These are phyloP conservation scores for Mycotypha africana DNA, from an alignment of 371 early-diverging fungal species.

Conservation along the genomic window DNA sequence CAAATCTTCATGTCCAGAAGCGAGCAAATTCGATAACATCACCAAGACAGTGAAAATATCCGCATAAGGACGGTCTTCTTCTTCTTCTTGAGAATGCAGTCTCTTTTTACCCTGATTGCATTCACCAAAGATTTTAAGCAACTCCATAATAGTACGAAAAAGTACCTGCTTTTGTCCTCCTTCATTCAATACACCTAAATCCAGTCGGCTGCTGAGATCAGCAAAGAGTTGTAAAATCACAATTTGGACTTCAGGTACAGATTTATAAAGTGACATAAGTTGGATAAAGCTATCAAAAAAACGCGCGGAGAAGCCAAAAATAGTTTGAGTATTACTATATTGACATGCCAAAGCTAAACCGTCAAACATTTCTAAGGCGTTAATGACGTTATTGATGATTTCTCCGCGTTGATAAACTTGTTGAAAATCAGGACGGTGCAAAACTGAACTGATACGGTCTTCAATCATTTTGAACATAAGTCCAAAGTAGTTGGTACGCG, in stretches of 20 bases:
- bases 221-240: slow-evolving; percentile 56
- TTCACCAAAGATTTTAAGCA: slow-evolving; percentile 48
- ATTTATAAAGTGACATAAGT: slow-evolving; percentile 62
- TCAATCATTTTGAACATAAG: slow-evolving; percentile 57
- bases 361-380: slow-evolving; percentile 73
- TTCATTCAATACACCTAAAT: slow-evolving; percentile 38
- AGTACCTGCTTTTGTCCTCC: slow-evolving; percentile 44
- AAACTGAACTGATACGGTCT: slow-evolving; percentile 45
- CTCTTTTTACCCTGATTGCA: slow-evolving; percentile 54
- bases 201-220: slow-evolving; percentile 46
- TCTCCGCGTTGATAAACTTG: slow-evolving; percentile 51
- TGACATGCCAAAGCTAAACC: slow-evolving; percentile 73
- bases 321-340: slow-evolving; percentile 52
- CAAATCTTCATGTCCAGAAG: slow-evolving; percentile 53
- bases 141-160: slow-evolving; percentile 40
- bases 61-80: slow-evolving; percentile 64
- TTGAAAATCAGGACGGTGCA: slow-evolving; percentile 57
- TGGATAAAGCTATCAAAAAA: slow-evolving; percentile 63
- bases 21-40: slow-evolving; percentile 55
- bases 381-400: slow-evolving; percentile 55
- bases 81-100: slow-evolving; percentile 44
- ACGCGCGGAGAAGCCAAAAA: slow-evolving; percentile 53
- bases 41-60: slow-evolving; percentile 62
- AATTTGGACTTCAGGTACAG: slow-evolving; percentile 58
- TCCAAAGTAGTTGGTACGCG: slow-evolving; percentile 49